These are phyloP conservation scores for Fusarium hostae DNA, from an alignment of 2,329 filamentous ascomycete genomes.

Conservation along the genomic window DNA sequence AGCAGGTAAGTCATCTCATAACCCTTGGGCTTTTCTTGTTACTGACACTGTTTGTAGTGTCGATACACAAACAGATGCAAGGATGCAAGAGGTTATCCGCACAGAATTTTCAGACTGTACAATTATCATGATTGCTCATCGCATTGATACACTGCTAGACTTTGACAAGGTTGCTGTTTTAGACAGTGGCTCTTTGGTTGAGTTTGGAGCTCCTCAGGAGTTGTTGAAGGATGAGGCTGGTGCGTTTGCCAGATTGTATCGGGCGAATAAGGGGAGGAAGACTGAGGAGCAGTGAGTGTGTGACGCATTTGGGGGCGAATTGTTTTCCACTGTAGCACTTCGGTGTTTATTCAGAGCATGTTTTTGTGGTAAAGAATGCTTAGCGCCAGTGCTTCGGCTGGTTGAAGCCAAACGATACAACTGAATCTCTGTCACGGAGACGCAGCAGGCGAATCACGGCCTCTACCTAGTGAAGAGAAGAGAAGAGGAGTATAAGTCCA, in stretches of 20 bases:
- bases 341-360: background rate
- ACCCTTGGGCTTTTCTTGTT: background rate
- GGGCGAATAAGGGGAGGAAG: slow-evolving; percentile 39
- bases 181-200: slow-evolving; percentile 44
- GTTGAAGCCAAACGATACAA: background rate
- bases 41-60: slow-evolving; percentile 38
- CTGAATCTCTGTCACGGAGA: background rate
- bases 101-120: slow-evolving; percentile 47
- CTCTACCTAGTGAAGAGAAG: background rate
- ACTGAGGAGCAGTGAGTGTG: background rate
- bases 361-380: background rate
- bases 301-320: background rate
- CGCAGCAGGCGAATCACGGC: background rate
- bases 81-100: slow-evolving; percentile 46
- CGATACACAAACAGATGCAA: slow-evolving; percentile 45
- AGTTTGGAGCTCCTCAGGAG: slow-evolving; percentile 44
- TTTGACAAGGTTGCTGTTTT: slow-evolving; percentile 50
- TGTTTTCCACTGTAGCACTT: background rate
- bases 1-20: slow-evolving; percentile 45
- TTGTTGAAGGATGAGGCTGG: slow-evolving; percentile 36
- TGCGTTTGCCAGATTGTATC: slow-evolving; percentile 41
- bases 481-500: background rate
- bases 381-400: background rate
- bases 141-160: slow-evolving; percentile 48
- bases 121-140: slow-evolving; percentile 51